Evolutionary conservation across 306 rosid genomes (phyloP).

Genomic region (Mimosa bimucronata): DNA sequence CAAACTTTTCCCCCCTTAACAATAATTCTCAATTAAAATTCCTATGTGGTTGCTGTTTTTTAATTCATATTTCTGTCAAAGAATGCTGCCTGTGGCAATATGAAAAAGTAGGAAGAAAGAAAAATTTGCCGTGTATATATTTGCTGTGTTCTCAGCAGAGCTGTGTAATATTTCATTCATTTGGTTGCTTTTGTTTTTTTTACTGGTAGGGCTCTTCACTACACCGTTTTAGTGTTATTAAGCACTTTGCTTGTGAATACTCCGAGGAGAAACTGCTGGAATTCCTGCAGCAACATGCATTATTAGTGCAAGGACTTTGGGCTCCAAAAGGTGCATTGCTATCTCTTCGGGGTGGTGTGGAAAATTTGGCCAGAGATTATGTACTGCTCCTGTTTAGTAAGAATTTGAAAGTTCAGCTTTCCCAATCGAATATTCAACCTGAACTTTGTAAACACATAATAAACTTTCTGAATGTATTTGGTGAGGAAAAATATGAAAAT

Average conservation of each 20-base stretch:
- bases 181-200: constrained; percentile 32
- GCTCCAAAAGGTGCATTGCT: constrained; percentile 64
- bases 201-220: constrained; percentile 63
- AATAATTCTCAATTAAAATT: constrained; percentile 2
- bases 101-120: constrained; percentile 1
- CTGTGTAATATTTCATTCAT: constrained; percentile 15
- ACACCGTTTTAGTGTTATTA: constrained; percentile 66
- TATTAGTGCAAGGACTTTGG: constrained; percentile 78
- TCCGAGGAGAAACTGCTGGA: constrained; percentile 57
- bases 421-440: constrained; percentile 44
- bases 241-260: constrained; percentile 77
- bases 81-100: constrained; percentile 16
- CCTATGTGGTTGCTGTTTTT: constrained; percentile 10
- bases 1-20: neutral
- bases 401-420: constrained; percentile 53
- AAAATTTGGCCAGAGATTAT: constrained; percentile 57
- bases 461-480: constrained; percentile 54
- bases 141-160: constrained; percentile 14
- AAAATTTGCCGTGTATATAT: constrained; percentile 7
- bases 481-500: constrained; percentile 52
- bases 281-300: constrained; percentile 67
- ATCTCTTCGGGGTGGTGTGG: constrained; percentile 37
- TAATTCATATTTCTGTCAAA: neutral
- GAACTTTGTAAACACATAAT: constrained; percentile 40
- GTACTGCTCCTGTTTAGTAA: constrained; percentile 53